These are phyloP conservation scores for Suillus plorans DNA, from an alignment of 768 basidiomycete genomes.

Conservation along the genomic window DNA sequence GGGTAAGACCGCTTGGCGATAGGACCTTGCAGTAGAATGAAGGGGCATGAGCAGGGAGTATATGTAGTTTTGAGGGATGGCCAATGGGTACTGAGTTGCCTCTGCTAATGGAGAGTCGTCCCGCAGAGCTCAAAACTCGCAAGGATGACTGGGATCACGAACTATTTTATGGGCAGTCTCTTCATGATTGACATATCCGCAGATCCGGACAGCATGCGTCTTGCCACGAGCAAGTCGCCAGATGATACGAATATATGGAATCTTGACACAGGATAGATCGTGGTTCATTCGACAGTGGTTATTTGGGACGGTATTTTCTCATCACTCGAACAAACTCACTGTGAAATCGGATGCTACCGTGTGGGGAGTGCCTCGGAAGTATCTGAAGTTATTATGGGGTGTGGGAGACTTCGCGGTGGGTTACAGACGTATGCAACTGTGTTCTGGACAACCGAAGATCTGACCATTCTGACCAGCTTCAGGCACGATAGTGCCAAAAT, in stretches of 20 bases:
- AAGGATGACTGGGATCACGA: background rate
- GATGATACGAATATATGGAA: background rate
- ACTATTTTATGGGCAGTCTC: background rate
- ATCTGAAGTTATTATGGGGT: background rate
- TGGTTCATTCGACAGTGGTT: background rate
- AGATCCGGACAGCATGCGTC: background rate
- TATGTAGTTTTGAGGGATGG: background rate
- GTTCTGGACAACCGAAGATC: background rate
- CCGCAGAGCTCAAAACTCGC: background rate
- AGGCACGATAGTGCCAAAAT: background rate
- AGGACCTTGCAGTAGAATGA: background rate
- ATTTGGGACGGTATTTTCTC: background rate
- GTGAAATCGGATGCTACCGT: background rate
- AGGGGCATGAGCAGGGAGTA: background rate
- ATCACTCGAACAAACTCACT: background rate
- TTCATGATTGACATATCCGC: background rate
- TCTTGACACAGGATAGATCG: background rate
- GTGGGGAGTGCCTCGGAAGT: background rate
- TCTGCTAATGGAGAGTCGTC: background rate
- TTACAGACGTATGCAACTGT: background rate
- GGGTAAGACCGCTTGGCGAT: background rate
- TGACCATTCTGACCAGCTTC: background rate
- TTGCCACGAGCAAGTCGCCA: background rate
- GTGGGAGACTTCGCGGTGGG: background rate
- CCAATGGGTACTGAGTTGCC: background rate